Base-by-base conservation (phyloP, 768 basidiomycete species). In the Boletus tylopilopsis region DNA sequence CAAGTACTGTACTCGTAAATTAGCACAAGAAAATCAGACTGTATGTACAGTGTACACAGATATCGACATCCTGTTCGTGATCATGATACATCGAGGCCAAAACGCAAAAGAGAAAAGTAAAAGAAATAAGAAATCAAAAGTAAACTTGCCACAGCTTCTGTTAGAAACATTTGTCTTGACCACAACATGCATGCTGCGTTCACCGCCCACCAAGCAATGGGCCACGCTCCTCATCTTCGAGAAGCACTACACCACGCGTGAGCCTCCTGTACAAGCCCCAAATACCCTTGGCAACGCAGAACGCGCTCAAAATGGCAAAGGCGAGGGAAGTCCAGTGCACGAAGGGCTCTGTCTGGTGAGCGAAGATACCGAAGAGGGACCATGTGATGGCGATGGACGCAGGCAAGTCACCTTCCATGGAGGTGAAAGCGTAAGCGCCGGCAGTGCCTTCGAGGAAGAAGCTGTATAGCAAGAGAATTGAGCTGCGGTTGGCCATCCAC, bases 311-410 rank as follows among this genome's bases (percentile, higher is more conserved):
- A 64, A 95, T 80, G 66, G 93, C 81, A 61, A 92, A 93, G 4
- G 69, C 90, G 47, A 97, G 79, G 12, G 94, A 81, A 33, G 79
- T 75, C 93, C 93, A 98, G 71, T 94, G 93, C 57, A 97, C 83
- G 72, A 97, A 94, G 27, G 59, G 50, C 32, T 73, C 69, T 23
- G 53, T 72, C 69, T 94, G 84, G 63, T 89, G 80, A 23, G 78
- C 82, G 61, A 90, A 97, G 72, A 98, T 93, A 37, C 89, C 94
- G 72, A 87, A 94, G 25, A 99, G 77, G n/a, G 88, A 84, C 88
- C 90, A 95, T 35, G 85, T 82, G 63, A 97, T 92, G 53, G 89
- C 93, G 57, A 94, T 80, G 21, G 91, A 85, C 2, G 90, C 96
- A 4, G 94, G 90, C 22, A 97, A 77, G 64, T 98, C 96, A 49